Evolutionary conservation across 352 stramenopile species (phyloP).

Genomic region (Phytopythium delawarense): DNA sequence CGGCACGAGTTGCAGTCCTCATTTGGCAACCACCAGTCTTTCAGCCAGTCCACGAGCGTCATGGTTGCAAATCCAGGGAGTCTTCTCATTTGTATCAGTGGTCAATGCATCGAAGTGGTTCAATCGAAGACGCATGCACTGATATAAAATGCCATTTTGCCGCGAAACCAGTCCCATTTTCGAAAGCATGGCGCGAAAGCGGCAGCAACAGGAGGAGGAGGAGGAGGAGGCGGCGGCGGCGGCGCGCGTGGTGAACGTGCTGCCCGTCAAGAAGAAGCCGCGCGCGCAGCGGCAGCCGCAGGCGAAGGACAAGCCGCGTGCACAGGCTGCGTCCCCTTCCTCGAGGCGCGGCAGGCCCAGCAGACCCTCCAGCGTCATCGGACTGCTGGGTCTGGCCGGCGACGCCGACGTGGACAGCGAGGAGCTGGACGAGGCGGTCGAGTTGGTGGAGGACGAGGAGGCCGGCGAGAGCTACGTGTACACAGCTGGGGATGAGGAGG

Average conservation of each 20-base stretch:
- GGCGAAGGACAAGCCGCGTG: background rate
- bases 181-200: slow-evolving; percentile 52
- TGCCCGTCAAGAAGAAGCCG: slow-evolving; percentile 29
- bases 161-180: background rate
- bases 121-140: background rate
- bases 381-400: background rate
- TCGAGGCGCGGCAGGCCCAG: background rate
- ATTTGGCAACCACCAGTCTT: background rate
- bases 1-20: background rate
- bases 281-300: slow-evolving; percentile 2
- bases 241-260: slow-evolving; percentile 16
- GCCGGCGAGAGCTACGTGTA: slow-evolving; percentile 21
- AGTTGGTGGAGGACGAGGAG: slow-evolving; percentile 20
- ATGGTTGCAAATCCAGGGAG: background rate
- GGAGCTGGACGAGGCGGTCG: slow-evolving; percentile 30
- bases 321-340: background rate
- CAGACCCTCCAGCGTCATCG: no score
- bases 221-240: slow-evolving; percentile 7
- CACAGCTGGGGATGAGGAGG: slow-evolving; percentile 33
- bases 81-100: background rate
- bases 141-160: background rate
- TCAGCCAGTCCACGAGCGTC: background rate
- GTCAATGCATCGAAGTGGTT: background rate
- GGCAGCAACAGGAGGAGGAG: slow-evolving; percentile 14
- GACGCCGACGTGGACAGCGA: slow-evolving; percentile 3